Evolutionary conservation across 73 alveolate species (phyloP).

Genomic region (Tetrahymena borealis): DNA sequence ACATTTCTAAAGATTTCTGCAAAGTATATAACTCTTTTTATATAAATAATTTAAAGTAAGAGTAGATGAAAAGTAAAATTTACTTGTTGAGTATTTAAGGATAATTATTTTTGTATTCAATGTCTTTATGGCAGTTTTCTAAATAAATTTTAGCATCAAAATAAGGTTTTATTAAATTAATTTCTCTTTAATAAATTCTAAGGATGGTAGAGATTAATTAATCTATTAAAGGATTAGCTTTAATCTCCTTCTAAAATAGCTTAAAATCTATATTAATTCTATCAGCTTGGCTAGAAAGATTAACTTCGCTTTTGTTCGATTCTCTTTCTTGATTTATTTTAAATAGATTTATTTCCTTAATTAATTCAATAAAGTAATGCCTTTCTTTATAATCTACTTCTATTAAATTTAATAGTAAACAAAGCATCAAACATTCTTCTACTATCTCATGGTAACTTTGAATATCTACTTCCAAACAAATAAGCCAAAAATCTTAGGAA

Average conservation of each 20-base stretch:
- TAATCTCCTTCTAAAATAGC: background rate
- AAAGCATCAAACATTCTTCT: background rate
- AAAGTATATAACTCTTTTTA: background rate
- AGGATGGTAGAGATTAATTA: background rate
- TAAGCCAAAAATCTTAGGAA: background rate
- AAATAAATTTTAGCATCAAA: background rate
- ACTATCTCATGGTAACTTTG: background rate
- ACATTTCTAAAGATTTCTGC: background rate
- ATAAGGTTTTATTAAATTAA: background rate
- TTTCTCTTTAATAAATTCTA: background rate
- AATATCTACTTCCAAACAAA: background rate
- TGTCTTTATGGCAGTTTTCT: background rate
- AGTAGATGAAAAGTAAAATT: background rate
- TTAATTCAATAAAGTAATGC: background rate
- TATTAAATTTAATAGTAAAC: background rate
- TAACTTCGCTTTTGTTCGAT: background rate
- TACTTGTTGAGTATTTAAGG: background rate
- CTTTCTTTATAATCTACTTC: background rate
- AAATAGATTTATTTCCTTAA: background rate
- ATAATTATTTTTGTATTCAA: background rate
- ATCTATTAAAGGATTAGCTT: background rate
- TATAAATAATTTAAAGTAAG: background rate
- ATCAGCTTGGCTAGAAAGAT: background rate
- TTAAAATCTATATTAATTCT: background rate
- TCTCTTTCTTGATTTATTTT: background rate